Percentiles rank a stretch among this genome's conserved stretches.
These are phyloP conservation scores for Magnolia officinalis DNA, from an alignment of 164 flowering plant species.

Conservation along the genomic window DNA sequence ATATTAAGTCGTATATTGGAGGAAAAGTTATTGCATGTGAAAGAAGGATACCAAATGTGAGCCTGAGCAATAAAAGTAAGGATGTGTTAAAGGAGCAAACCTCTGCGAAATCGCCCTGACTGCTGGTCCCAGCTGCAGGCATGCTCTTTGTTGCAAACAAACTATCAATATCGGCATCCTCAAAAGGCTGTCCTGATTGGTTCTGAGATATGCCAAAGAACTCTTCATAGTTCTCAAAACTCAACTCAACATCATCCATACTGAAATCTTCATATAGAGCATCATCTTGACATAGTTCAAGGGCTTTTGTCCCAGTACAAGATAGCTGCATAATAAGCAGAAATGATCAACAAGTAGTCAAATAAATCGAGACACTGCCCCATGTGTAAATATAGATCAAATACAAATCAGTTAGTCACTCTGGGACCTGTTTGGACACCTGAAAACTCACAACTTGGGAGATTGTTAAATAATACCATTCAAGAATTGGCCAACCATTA, in stretches of 20 bases:
- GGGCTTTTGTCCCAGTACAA: slow-evolving; percentile 38
- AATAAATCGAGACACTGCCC: background rate
- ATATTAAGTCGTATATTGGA: background rate
- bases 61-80: slow-evolving; percentile 2
- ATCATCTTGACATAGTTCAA: slow-evolving; percentile 45
- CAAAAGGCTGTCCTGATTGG: slow-evolving; percentile 57
- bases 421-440: background rate
- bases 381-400: background rate
- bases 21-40: background rate
- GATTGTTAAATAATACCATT: background rate
- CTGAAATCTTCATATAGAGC: slow-evolving; percentile 55
- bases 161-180: slow-evolving; percentile 72
- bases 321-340: slow-evolving; percentile 35
- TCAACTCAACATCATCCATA: slow-evolving; percentile 74
- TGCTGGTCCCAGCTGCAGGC: slow-evolving; percentile 47
- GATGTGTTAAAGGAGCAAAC: slow-evolving; percentile 16
- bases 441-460: background rate
- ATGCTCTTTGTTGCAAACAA: slow-evolving; percentile 58
- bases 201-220: slow-evolving; percentile 63
- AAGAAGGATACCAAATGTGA: background rate
- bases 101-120: slow-evolving; percentile 58
- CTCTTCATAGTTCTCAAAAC: slow-evolving; percentile 81
- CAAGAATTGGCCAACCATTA: background rate
- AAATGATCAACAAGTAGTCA: background rate
- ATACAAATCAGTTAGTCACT: background rate